Evolutionary conservation across 2,329 filamentous ascomycete species (phyloP), one percentile per base, ranked within the genome.

Genomic region (Helotiales sp.): DNA sequence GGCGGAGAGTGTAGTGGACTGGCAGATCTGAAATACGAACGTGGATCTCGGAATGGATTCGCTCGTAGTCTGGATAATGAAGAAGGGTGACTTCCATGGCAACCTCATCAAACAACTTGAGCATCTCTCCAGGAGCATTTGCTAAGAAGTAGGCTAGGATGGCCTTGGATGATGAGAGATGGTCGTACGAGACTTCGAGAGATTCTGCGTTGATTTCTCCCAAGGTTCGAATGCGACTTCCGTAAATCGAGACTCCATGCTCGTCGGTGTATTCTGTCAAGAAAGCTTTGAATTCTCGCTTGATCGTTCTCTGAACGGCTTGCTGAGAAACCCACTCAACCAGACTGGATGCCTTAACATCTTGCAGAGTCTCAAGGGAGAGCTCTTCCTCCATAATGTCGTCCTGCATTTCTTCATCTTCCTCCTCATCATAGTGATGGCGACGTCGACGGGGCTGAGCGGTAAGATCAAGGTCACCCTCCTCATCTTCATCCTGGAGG

Each of bases 151-250:
- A 98, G 15, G 94, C 96, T 20, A 99, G 83, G 63, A 96, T 96
- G 28, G 96, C 96, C 80, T 97, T 98, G 68, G 92, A 92, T 50
- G 92, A 89, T 7, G 93, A 91, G 20, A 99, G 84, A 79, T 99
- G 94, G 71, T 95, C 92, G 78, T 97, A 99, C 1, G 94, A 97
- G 54, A 99, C 93, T 78, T 99, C 96, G 3, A 99, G 87, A 45
- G 95, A 93, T 80, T 98, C 96, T 57, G 94, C 93, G 79, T 99
- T 99, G 78, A 97, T 86, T 80, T 98, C 95, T 83, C 96, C 96
- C n/a, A 99, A 88, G 0, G 93, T 97, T 72, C 93, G 89, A 72
- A 99, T 97, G 64, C 94, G 91, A 73, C 93, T 94, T 63, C 96
- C 96, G 78, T 99, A 99, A 60, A 99, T 93, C 0, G 96, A 99